Percentiles rank a stretch among this genome's conserved stretches.
Evolutionary conservation across 495 filamentous ascomycete species (phyloP).

Genomic region (Wilcoxina mikolae): DNA sequence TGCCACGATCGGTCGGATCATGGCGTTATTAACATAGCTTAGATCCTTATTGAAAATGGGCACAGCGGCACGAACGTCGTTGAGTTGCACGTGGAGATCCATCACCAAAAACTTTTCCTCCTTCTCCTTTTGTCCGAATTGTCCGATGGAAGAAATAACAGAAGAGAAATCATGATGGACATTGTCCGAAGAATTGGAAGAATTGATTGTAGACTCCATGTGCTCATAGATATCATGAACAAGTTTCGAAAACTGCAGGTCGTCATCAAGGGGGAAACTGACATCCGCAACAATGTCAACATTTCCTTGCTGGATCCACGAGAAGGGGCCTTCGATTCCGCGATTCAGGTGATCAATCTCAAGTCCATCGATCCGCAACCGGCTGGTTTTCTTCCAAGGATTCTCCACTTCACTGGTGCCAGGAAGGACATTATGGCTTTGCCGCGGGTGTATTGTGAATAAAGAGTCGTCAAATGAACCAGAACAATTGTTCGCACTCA

Average conservation of each 20-base stretch:
- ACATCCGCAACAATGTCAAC: conserved; percentile 95
- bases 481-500: conserved; percentile 89
- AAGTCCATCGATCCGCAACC: conserved; percentile 79
- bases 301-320: conserved; percentile 91
- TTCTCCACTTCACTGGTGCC: conserved; percentile 37
- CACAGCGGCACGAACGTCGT: conserved; percentile 78
- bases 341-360: conserved; percentile 94
- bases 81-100: conserved; percentile 79
- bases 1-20: conserved; percentile 92
- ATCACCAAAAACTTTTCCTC: conserved; percentile 34
- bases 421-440: conserved; percentile 52
- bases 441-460: conserved; percentile 91
- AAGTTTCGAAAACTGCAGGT: conserved; percentile 78
- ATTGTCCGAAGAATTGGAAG: conserved; percentile 33
- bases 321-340: conserved; percentile 85
- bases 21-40: conserved; percentile 88
- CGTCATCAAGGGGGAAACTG: conserved; percentile 73
- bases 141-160: conserved; percentile 4
- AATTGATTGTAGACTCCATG: conserved; percentile 78
- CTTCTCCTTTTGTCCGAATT: conserved; percentile 1
- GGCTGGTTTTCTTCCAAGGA: conserved; percentile 83
- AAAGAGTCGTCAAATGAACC: conserved; percentile 90
- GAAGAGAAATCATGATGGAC: conserved; percentile 8
- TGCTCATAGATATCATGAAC: conserved; percentile 89
- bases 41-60: conserved; percentile 79